Conservation (phyloP, 73 alveolate genomes). For the Durusdinium trenchii region DNA sequence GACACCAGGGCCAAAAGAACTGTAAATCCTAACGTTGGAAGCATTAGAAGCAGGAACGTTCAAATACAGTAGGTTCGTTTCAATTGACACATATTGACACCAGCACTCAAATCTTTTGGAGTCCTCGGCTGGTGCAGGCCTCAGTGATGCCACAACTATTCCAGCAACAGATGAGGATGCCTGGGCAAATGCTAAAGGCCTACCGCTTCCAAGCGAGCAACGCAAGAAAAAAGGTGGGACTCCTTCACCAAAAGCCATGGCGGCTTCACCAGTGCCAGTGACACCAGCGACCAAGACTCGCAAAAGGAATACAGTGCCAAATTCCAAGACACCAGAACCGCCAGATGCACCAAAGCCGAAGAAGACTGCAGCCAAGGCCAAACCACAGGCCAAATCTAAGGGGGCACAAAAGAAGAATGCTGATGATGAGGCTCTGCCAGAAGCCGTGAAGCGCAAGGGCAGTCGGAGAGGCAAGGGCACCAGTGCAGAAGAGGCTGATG, state of each 20-base stretch:
- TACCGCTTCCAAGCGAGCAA: too few relatives aligned
- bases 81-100: background rate
- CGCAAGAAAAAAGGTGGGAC: background rate
- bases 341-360: background rate
- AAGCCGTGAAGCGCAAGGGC: too few relatives aligned
- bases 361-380: background rate
- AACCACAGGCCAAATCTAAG: background rate
- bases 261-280: background rate
- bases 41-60: background rate
- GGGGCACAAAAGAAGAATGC: background rate
- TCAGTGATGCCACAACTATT: background rate
- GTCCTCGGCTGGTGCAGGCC: background rate
- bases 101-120: too few relatives aligned
- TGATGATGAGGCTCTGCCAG: background rate
- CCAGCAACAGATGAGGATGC: background rate
- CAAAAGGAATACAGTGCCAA: background rate
- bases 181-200: too few relatives aligned
- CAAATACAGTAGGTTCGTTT: background rate
- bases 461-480: background rate
- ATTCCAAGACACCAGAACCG: background rate
- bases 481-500: background rate
- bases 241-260: background rate
- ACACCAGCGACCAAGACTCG: background rate
- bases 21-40: background rate
- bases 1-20: background rate